Percentiles rank a stretch among this genome's conserved stretches.
Evolutionary conservation across 2,329 filamentous ascomycete genomes (phyloP).

Genomic region (Fusarium mangiferae): DNA sequence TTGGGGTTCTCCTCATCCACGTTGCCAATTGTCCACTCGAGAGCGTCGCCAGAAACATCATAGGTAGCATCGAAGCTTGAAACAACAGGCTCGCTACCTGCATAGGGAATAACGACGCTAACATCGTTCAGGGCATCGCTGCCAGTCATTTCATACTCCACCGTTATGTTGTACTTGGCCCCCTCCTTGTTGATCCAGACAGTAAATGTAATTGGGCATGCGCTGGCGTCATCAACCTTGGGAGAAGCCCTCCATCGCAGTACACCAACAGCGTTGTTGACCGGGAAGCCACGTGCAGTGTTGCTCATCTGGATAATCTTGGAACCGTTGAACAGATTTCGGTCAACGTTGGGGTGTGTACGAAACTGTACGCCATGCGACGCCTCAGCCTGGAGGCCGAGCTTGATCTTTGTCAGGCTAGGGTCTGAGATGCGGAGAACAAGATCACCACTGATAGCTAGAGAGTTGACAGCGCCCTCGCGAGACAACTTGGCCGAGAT

Average conservation of each 20-base stretch:
- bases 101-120: conserved; percentile 86
- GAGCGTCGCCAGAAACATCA: conserved; percentile 88
- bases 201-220: conserved; percentile 93
- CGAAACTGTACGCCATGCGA: conserved; percentile 90
- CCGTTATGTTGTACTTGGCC: conserved; percentile 86
- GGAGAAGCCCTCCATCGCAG: conserved; percentile 91
- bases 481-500: conserved; percentile 89
- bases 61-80: conserved; percentile 95
- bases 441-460: conserved; percentile 91
- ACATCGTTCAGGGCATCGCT: conserved; percentile 84
- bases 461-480: conserved; percentile 86
- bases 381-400: conserved; percentile 79
- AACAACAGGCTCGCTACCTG: conserved; percentile 84
- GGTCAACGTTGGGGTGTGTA: conserved; percentile 97
- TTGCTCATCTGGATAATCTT: conserved; percentile 93
- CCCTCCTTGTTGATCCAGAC: conserved; percentile 96
- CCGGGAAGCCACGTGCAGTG: conserved; percentile 85
- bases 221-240: conserved; percentile 80
- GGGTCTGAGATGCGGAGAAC: conserved; percentile 91
- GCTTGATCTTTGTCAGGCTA: conserved; percentile 89
- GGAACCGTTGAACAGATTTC: conserved; percentile 81
- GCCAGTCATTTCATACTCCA: conserved; percentile 94
- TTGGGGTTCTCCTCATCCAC: conserved; percentile 84
- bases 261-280: conserved; percentile 93
- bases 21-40: conserved; percentile 93